Conservation (phyloP, 768 basidiomycete species). For the Psilocybe cubensis region DNA sequence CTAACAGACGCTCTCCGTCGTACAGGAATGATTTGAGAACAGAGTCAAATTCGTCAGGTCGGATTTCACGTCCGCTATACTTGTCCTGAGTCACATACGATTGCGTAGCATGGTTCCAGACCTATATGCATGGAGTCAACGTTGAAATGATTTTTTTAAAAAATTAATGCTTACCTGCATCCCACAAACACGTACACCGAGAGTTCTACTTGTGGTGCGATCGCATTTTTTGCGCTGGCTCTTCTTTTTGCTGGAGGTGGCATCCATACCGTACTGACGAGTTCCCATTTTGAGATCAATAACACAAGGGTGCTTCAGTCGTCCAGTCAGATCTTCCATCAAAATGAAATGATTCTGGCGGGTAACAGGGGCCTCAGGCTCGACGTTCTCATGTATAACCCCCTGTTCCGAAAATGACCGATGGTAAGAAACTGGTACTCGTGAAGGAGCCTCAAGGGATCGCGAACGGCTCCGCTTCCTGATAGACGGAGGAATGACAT, state of each 20-base stretch:
- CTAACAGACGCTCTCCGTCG: constrained; percentile 82
- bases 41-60: constrained; percentile 80
- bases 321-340: constrained; percentile 98
- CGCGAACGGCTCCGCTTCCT: constrained; percentile 50
- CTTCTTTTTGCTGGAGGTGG: constrained; percentile 90
- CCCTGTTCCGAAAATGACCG: constrained; percentile 27
- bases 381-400: constrained; percentile 37
- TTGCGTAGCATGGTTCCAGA: constrained; percentile 87
- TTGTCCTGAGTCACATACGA: constrained; percentile 95
- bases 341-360: constrained; percentile 98
- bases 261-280: constrained; percentile 96
- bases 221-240: constrained; percentile 99
- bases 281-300: constrained; percentile 99
- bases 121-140: constrained; percentile 56
- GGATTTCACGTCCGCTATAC: constrained; percentile 91
- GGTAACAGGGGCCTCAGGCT: constrained; percentile 53
- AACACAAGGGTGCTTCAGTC: constrained; percentile 90
- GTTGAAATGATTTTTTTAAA: too few relatives aligned
- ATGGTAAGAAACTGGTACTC: constrained; percentile 27
- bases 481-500: constrained; percentile 30
- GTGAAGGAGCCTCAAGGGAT: constrained; percentile 39
- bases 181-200: constrained; percentile 95
- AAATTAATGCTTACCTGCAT: constrained; percentile 99
- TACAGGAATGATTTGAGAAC: constrained; percentile 84
- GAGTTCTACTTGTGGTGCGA: constrained; percentile 86